phyloP scores from a whole-genome alignment of 2,329 filamentous ascomycete species.

The Phoma sp. region DNA sequence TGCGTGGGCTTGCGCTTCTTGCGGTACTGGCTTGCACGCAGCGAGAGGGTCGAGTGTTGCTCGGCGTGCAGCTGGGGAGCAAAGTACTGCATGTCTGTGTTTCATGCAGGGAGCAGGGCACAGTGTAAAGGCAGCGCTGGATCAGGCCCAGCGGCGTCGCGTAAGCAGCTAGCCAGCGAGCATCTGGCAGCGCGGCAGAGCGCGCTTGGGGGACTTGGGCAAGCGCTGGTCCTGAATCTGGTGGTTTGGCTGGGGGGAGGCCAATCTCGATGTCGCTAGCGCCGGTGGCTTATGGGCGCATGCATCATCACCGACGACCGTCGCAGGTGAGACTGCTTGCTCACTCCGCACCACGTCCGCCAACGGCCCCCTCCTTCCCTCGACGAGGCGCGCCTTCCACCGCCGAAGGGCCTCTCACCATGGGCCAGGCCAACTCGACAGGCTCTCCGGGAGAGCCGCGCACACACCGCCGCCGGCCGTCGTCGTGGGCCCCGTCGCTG shows the following conservation, averaged over 20 bases:
- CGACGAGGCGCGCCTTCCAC: conserved; percentile 28
- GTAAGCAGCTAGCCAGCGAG: conserved; percentile 1
- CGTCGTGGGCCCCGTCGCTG: conserved; percentile 48
- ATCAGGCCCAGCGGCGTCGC: conserved; percentile 3
- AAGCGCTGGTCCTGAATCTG: background rate
- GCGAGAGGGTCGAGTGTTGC: conserved; percentile 39
- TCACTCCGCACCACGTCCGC: conserved; percentile 12
- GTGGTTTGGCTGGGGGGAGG: background rate
- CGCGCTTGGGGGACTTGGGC: background rate
- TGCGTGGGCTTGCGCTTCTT: conserved; percentile 32
- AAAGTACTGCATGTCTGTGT: conserved; percentile 43
- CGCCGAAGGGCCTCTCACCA: conserved; percentile 39
- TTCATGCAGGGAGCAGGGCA: conserved; percentile 1
- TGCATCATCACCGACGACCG: conserved; percentile 7
- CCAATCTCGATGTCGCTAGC: conserved; percentile 5
- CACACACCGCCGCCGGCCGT: conserved; percentile 39
- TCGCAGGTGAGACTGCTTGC: conserved; percentile 8
- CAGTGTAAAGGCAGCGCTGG: background rate
- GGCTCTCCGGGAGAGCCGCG: conserved; percentile 11
- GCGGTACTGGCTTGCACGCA: conserved; percentile 44
- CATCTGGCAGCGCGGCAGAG: background rate
- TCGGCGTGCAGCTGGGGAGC: conserved; percentile 37
- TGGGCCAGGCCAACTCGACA: conserved; percentile 50
- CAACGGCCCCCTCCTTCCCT: background rate
- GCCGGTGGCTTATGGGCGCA: conserved; percentile 1